phyloP scores from a whole-genome alignment of 768 basidiomycete genomes.

The Agrocybe praecox region DNA sequence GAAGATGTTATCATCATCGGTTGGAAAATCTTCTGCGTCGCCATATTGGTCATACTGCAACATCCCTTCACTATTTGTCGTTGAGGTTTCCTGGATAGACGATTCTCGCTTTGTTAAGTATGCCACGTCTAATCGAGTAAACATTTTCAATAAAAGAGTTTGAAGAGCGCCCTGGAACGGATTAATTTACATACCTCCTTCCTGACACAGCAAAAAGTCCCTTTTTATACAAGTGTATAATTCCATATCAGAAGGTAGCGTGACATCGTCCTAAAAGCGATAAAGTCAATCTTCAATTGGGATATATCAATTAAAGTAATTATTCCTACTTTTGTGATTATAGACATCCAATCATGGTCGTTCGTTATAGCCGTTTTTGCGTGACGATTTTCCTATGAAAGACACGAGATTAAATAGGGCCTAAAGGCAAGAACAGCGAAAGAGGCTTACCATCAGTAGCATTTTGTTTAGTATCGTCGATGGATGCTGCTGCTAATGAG shows the following conservation, averaged over 20 bases:
- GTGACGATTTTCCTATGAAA: not conserved
- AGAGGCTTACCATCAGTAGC: not conserved
- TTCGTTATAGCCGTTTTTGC: conserved; percentile 3
- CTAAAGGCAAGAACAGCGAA: not conserved
- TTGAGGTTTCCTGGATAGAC: not conserved
- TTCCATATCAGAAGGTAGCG: not conserved
- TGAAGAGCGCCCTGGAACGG: too few relatives aligned
- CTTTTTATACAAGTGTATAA: not conserved
- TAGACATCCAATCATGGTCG: conserved; percentile 6
- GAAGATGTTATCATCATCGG: not conserved
- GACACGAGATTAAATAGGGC: too few relatives aligned
- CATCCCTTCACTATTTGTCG: not conserved
- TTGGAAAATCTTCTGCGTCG: not conserved
- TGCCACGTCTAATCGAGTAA: too few relatives aligned
- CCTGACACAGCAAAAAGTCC: not conserved
- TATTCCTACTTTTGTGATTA: not conserved
- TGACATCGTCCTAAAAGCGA: not conserved
- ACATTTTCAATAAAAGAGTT: too few relatives aligned
- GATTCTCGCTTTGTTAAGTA: too few relatives aligned
- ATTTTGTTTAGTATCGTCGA: not conserved
- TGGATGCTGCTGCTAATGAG: not conserved
- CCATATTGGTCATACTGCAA: not conserved
- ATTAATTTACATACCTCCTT: not conserved
- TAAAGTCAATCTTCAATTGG: not conserved
- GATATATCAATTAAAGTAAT: not conserved